Evolutionary conservation across 2,329 filamentous ascomycete genomes (phyloP), one percentile per base, ranked within the genome.

Genomic region (Claviceps africana): DNA sequence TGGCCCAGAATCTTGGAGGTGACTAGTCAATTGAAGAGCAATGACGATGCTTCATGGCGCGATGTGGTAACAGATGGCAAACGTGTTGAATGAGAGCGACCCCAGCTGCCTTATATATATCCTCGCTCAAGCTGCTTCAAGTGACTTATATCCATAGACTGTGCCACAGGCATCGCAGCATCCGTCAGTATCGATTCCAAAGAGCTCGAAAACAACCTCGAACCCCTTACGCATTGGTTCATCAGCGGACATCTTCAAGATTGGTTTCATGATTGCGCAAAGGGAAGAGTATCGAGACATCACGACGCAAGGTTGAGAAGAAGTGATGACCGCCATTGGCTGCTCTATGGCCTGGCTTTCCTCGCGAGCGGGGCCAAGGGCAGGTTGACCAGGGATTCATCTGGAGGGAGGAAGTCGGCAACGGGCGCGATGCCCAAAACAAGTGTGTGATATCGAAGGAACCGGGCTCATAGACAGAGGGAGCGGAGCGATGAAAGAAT

Each of bases 141-240:
- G n/a, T 30, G 2, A 35, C 15, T 35, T 5, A 35, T 15, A 17
- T 2, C 13, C 33, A 33, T 9, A 44, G 37, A 11, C 28, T 25
- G 15, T 44, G 15, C n/a, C 28, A 31, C 9, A 22, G 37, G 19
- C 13, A 35, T 25, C 11, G 10, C 42, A 6, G 21, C 15, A 15
- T 15, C 21, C 22, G 15, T 25, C 51, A 55, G 54, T 58, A 33
- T 44, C 53, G 56, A 54, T 53, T 50, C 42, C 51, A 47, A 54
- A 53, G 55, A 54, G 50, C 8, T 48, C 42, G 21, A n/a, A n/a
- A 25, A 30, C 33, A 35, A 35, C 11, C 43, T 28, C 25, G 15
- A 6, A 22, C 48, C 22, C 48, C 21, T 35, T 51, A 15, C 49
- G 21, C 2, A 9, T n/a, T 40, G 7, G 21, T 4, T 37, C 30